Evolutionary conservation across 176 grass and related monocot genomes (phyloP).

Genomic region (Cenchrus purpureus): DNA sequence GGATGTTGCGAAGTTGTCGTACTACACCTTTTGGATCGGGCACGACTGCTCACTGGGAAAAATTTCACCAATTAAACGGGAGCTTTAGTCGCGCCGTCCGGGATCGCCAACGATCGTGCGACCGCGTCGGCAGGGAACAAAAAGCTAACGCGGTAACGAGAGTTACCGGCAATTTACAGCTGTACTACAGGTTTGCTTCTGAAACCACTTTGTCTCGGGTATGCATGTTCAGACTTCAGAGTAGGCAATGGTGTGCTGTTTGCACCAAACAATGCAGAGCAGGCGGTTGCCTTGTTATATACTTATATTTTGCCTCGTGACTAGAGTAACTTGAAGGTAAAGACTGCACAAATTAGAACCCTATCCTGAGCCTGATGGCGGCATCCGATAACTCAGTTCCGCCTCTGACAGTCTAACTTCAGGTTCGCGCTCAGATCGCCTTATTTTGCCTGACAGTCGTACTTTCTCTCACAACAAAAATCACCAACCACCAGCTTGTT

Average conservation of each 20-base stretch:
- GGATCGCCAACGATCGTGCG: not conserved
- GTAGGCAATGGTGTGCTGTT: not conserved
- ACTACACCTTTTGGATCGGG: not conserved
- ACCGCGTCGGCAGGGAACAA: not conserved
- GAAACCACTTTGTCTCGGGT: not conserved
- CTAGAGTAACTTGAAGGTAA: conserved; percentile 12
- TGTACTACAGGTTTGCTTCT: not conserved
- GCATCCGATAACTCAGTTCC: too few relatives aligned
- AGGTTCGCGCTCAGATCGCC: too few relatives aligned
- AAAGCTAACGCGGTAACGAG: not conserved
- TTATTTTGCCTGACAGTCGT: too few relatives aligned
- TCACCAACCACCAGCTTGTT: too few relatives aligned
- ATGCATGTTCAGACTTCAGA: not conserved
- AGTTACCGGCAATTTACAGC: not conserved
- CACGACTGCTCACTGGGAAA: not conserved
- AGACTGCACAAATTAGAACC: not conserved
- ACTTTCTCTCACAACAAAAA: too few relatives aligned
- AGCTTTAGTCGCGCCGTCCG: not conserved
- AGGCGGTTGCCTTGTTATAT: not conserved
- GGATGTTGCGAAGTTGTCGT: not conserved
- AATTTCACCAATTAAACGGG: too few relatives aligned
- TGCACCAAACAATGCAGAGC: not conserved
- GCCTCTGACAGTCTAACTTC: too few relatives aligned
- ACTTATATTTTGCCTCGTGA: not conserved
- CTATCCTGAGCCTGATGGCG: too few relatives aligned